phyloP scores from a whole-genome alignment of 179 eudicot genomes.

The Beta lomatogona region DNA sequence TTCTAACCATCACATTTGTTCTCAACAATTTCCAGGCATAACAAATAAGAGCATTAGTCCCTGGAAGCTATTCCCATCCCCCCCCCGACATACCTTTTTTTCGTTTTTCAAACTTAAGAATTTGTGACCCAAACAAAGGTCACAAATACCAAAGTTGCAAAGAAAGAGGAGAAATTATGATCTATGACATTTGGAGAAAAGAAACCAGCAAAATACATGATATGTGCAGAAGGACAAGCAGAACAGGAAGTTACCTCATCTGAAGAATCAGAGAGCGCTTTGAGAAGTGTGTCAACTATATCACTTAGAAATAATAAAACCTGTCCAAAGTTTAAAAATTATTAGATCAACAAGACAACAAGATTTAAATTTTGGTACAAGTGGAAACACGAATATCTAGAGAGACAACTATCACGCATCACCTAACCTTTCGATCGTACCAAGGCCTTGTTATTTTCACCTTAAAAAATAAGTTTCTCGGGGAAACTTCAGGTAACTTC shows the following conservation, averaged over 20 bases:
- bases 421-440: neutral
- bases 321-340: slow-evolving; percentile 40
- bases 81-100: too few relatives aligned
- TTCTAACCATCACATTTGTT: neutral
- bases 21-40: too few relatives aligned
- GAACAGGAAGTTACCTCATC: slow-evolving; percentile 65
- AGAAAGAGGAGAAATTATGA: too few relatives aligned
- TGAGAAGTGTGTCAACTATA: slow-evolving; percentile 80
- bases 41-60: neutral
- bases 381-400: neutral
- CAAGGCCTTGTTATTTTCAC: neutral
- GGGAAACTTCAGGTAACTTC: neutral
- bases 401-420: neutral
- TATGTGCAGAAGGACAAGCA: slow-evolving; percentile 15
- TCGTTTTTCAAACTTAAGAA: neutral
- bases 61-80: neutral
- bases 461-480: neutral
- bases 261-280: slow-evolving; percentile 76
- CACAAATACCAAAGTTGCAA: neutral
- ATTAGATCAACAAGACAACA: neutral
- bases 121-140: neutral
- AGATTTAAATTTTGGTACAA: neutral
- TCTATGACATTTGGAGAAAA: neutral
- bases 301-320: slow-evolving; percentile 72
- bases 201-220: neutral